phyloP scores from a whole-genome alignment of 768 basidiomycete genomes.

The Boletales sp. region DNA sequence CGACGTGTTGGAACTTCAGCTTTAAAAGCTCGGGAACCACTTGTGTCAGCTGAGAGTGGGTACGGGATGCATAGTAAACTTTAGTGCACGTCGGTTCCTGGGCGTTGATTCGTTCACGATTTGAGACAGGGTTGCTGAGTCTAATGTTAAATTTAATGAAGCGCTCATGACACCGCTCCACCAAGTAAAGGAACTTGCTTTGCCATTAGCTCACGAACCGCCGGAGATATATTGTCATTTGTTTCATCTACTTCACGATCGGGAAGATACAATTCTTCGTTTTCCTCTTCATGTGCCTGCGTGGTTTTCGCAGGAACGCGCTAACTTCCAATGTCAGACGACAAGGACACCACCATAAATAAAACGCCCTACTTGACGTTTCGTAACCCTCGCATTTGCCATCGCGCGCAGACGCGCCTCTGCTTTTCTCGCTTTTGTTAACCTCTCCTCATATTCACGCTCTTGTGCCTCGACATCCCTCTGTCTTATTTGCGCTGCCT shows the following conservation, averaged over 20 bases:
- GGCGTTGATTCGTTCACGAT: constrained; percentile 7
- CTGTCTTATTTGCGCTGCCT: constrained; percentile 61
- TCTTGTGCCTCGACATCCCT: constrained; percentile 69
- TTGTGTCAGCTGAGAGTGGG: constrained; percentile 94
- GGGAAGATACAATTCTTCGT: constrained; percentile 75
- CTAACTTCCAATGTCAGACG: constrained; percentile 15
- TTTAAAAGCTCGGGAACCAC: constrained; percentile 80
- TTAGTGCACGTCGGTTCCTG: constrained; percentile 67
- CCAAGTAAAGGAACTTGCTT: constrained; percentile 43
- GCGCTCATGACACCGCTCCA: neutral
- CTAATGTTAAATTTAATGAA: constrained; percentile 9
- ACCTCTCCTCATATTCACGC: constrained; percentile 55
- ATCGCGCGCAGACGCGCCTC: constrained; percentile 55
- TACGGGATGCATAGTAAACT: constrained; percentile 92
- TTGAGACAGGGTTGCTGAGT: constrained; percentile 9
- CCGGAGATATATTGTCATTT: constrained; percentile 66
- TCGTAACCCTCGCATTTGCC: constrained; percentile 54
- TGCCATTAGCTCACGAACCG: constrained; percentile 74
- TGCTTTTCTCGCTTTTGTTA: constrained; percentile 57
- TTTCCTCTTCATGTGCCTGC: constrained; percentile 32
- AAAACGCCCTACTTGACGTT: constrained; percentile 49
- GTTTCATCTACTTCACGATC: constrained; percentile 39
- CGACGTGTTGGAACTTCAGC: constrained; percentile 49
- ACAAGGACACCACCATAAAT: neutral
- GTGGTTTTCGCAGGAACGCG: constrained; percentile 13